These are phyloP conservation scores for Heliamphora exappendiculata DNA, from an alignment of 148 eudicot species.

Conservation along the genomic window DNA sequence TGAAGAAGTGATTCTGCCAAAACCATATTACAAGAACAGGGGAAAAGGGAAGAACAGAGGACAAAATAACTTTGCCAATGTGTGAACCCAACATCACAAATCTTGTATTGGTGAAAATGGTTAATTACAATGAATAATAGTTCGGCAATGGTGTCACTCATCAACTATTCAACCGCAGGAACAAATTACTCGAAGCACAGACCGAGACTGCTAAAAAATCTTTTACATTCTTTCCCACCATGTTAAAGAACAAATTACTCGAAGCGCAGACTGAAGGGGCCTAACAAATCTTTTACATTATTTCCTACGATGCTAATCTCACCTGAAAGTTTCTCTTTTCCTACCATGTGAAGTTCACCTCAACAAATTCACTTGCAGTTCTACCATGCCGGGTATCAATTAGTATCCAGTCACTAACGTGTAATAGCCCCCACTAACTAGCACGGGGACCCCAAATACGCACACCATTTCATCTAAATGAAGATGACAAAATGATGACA, in stretches of 20 bases:
- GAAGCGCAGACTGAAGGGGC: background rate
- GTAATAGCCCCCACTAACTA: background rate
- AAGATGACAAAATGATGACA: background rate
- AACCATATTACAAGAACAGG: too few species aligned
- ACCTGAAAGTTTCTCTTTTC: background rate
- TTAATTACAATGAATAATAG: too few species aligned
- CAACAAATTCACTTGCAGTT: background rate
- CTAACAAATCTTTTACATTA: background rate
- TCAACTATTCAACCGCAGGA: too few species aligned
- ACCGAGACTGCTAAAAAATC: too few species aligned
- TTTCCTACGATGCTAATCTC: background rate
- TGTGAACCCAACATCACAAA: too few species aligned
- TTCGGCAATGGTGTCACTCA: too few species aligned
- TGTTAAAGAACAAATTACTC: conserved; percentile 5
- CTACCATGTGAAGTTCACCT: background rate
- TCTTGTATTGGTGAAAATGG: too few species aligned
- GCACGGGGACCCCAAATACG: background rate
- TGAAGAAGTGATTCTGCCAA: too few species aligned
- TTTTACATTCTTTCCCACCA: too few species aligned
- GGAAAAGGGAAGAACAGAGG: too few species aligned
- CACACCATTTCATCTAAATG: background rate
- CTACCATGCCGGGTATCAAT: background rate
- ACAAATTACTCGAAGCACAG: too few species aligned
- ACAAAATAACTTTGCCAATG: too few species aligned
- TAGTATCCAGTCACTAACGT: background rate